Base-by-base conservation (phyloP, 768 basidiomycete species). In the Cytidiella melzeri region DNA sequence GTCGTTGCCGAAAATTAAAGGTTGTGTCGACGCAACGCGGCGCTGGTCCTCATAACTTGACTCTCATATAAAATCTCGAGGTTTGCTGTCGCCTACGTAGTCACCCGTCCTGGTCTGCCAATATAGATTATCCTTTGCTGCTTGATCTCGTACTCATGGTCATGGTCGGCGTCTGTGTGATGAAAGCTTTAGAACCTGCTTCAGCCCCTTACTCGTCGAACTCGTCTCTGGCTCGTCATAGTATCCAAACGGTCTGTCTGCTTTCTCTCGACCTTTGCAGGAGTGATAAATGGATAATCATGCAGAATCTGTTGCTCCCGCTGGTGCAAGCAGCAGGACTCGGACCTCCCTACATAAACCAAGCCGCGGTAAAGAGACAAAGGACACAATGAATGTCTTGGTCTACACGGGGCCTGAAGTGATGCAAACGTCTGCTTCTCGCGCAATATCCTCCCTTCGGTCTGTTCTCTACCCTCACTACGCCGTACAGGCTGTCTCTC, bases 381-480 rank as follows among this genome's bases (percentile, higher is more conserved):
- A 34, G 9, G 15, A 2, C 47, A 21, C 23, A 3, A 71, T 73
- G 67, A 72, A 73, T 61, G 72, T 76, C 15, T 69, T 75, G 45
- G 68, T 75, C 27, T 76, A 73, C 62, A 52, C 64, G 47, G 75
- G 74, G 0, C 66, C 71, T 13, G 73, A 74, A 28, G 69, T 69
- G 3, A 70, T 71, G 0, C 60, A 65, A 3, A 55, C 67, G 15
- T 73, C 72, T 3, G 64, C 72, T 26, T 53, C 62, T 1, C 53
- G 55, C 40, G 47, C 56, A 3, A 46, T 61, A 26, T 40, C 57
- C 2, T 64, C 69, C 1, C 75, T 92, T 15, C 72, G 75, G 25
- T 61, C 73, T 2, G 57, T 87, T 24, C 79, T 95, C 18, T 60
- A 74, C 12, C 84, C 90, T 0, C 75, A 83, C 62, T 94, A 93